A percentile compares a stretch with the other conserved stretches of the same genome.
Conservation (phyloP, 2,329 filamentous ascomycete genomes). For the Aspergillus aculeatus region DNA sequence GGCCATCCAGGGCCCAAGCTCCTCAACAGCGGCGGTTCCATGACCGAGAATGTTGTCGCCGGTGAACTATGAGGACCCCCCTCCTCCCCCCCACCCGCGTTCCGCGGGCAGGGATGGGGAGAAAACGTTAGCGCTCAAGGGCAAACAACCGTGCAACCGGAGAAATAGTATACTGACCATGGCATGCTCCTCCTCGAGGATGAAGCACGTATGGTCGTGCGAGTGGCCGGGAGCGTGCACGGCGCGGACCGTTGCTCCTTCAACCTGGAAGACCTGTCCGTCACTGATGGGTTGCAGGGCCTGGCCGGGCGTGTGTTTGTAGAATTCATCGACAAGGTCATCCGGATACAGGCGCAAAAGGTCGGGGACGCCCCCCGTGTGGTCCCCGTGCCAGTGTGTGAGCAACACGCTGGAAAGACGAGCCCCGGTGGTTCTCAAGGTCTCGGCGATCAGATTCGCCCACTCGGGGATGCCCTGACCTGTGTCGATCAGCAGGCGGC, state of each 20-base stretch:
- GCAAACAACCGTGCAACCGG: too few relatives aligned
- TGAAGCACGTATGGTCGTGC: slow-evolving; percentile 70
- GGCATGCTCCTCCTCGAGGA: slow-evolving; percentile 68
- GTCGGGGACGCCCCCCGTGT: slow-evolving; percentile 45
- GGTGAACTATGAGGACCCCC: slow-evolving; percentile 55
- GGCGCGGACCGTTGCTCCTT: slow-evolving; percentile 43
- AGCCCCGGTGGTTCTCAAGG: slow-evolving; percentile 29
- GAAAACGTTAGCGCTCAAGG: too few relatives aligned
- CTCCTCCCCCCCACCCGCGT: too few relatives aligned
- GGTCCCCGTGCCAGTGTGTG: slow-evolving; percentile 49
- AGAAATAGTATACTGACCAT: slow-evolving; percentile 38
- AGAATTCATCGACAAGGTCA: slow-evolving; percentile 28
- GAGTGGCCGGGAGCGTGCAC: slow-evolving; percentile 66
- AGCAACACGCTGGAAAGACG: slow-evolving; percentile 44
- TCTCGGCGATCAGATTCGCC: slow-evolving; percentile 34
- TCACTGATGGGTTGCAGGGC: slow-evolving; percentile 36
- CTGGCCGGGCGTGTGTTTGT: slow-evolving; percentile 38
- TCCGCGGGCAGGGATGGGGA: too few relatives aligned
- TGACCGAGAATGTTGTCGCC: slow-evolving; percentile 76
- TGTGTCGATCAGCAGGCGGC: slow-evolving; percentile 40
- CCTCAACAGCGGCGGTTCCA: slow-evolving; percentile 43
- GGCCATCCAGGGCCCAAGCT: slow-evolving; percentile 40
- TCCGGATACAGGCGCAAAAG: slow-evolving; percentile 33
- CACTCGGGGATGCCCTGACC: slow-evolving; percentile 34
- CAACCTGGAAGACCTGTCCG: slow-evolving; percentile 38